Evolutionary conservation across 2,329 filamentous ascomycete genomes (phyloP).

Genomic region (Apiospora kogelbergensis): DNA sequence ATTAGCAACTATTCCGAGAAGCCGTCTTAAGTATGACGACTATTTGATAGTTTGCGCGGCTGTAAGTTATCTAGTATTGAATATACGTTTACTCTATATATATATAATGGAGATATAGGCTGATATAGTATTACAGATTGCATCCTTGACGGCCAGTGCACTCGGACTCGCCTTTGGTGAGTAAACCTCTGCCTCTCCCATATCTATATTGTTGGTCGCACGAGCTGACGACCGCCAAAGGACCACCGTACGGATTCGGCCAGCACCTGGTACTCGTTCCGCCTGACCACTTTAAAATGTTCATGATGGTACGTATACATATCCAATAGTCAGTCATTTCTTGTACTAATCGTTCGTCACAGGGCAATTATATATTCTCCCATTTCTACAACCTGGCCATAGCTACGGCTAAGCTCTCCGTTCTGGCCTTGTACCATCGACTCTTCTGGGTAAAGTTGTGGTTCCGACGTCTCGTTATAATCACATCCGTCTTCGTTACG

Average conservation of each 20-base stretch:
- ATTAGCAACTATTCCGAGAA: constrained; percentile 18
- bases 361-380: constrained; percentile 30
- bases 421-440: constrained; percentile 27
- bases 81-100: not conserved
- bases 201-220: no score
- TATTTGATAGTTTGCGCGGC: constrained; percentile 29
- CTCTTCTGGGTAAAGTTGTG: constrained; percentile 19
- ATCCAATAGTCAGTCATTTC: not conserved
- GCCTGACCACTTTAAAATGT: constrained; percentile 15
- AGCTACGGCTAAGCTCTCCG: constrained; percentile 27
- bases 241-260: constrained; percentile 24
- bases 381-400: constrained; percentile 29
- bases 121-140: constrained; percentile 13
- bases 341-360: constrained; percentile 8
- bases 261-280: constrained; percentile 24
- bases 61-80: constrained; percentile 16
- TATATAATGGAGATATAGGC: not conserved
- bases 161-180: constrained; percentile 24
- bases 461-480: constrained; percentile 18
- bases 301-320: constrained; percentile 21
- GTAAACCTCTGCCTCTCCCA: not conserved
- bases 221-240: constrained; percentile 13
- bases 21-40: constrained; percentile 23
- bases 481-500: constrained; percentile 18
- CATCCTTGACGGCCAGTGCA: constrained; percentile 23